These are phyloP conservation scores for Auriculariales sp. DNA, from an alignment of 768 basidiomycete genomes.

Conservation along the genomic window DNA sequence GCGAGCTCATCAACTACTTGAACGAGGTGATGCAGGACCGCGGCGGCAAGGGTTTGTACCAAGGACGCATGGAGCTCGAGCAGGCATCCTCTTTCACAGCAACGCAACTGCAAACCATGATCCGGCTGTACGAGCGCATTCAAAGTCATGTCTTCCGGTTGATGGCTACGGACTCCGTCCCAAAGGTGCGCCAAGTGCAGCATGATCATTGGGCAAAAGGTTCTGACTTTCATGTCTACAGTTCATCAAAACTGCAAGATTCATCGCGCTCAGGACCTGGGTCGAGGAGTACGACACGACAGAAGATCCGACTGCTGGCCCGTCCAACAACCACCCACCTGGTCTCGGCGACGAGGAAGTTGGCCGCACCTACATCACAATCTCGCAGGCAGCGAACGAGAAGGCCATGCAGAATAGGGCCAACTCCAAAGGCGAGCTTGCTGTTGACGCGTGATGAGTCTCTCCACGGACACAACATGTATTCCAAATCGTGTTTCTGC, in stretches of 20 bases:
- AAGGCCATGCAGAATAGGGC: not conserved
- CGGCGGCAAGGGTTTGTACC: conserved; percentile 55
- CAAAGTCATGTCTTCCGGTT: conserved; percentile 93
- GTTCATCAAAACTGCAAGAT: conserved; percentile 82
- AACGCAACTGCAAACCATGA: conserved; percentile 88
- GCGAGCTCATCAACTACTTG: conserved; percentile 86
- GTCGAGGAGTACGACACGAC: conserved; percentile 52
- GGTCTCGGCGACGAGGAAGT: conserved; percentile 48
- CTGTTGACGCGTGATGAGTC: not conserved
- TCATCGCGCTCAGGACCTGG: conserved; percentile 66
- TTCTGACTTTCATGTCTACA: conserved; percentile 16
- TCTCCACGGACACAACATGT: not conserved
- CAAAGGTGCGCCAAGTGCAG: conserved; percentile 44
- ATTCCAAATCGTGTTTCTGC: conserved; percentile 6
- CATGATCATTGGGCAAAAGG: conserved; percentile 1
- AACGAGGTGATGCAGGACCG: conserved; percentile 73
- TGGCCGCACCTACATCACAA: conserved; percentile 75
- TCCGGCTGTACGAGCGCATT: conserved; percentile 87
- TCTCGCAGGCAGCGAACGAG: conserved; percentile 69
- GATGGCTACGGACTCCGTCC: conserved; percentile 99
- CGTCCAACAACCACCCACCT: conserved; percentile 50
- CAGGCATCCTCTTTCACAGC: conserved; percentile 80
- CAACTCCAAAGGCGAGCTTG: not conserved
- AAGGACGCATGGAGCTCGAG: conserved; percentile 68
- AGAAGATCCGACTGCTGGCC: conserved; percentile 39